phyloP scores from a whole-genome alignment of 257 asterid genomes.

The Scutellaria barbata region DNA sequence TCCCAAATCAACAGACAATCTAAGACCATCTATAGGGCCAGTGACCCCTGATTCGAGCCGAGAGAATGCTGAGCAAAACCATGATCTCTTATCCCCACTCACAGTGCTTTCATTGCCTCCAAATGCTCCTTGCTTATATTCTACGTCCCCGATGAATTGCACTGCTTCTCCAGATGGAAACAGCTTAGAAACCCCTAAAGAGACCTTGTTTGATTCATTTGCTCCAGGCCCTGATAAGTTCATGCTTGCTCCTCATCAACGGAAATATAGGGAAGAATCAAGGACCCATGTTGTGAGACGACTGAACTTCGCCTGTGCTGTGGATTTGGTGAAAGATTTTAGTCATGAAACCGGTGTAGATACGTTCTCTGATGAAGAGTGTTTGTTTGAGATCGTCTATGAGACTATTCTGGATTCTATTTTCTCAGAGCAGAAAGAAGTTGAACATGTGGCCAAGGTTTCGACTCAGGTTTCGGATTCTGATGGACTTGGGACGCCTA shows the following conservation, averaged over 20 bases:
- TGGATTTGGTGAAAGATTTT: conserved; percentile 15
- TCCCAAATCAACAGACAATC: not conserved
- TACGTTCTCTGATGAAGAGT: conserved; percentile 40
- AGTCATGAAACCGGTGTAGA: conserved; percentile 9
- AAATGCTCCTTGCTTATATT: conserved; percentile 13
- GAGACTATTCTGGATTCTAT: conserved; percentile 48
- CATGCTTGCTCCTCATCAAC: conserved; percentile 51
- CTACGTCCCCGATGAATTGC: conserved; percentile 1
- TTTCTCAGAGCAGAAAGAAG: conserved; percentile 39
- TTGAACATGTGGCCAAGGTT: conserved; percentile 27
- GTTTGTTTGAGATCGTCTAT: conserved; percentile 45
- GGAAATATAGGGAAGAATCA: conserved; percentile 40
- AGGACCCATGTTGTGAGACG: conserved; percentile 44
- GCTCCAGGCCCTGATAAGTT: conserved; percentile 55
- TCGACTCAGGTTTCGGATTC: conserved; percentile 27
- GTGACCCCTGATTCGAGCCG: conserved; percentile 49
- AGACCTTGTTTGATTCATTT: conserved; percentile 53
- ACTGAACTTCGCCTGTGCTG: conserved; percentile 38
- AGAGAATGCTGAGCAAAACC: conserved; percentile 35
- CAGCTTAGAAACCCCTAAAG: conserved; percentile 45
- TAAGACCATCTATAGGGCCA: conserved; percentile 36
- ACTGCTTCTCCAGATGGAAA: conserved; percentile 26
- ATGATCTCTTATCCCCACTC: conserved; percentile 34
- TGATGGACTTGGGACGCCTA: conserved; percentile 53
- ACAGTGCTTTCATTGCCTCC: conserved; percentile 33